phyloP scores from a whole-genome alignment of 2,329 filamentous ascomycete species.

The Pseudogymnoascus sp. region DNA sequence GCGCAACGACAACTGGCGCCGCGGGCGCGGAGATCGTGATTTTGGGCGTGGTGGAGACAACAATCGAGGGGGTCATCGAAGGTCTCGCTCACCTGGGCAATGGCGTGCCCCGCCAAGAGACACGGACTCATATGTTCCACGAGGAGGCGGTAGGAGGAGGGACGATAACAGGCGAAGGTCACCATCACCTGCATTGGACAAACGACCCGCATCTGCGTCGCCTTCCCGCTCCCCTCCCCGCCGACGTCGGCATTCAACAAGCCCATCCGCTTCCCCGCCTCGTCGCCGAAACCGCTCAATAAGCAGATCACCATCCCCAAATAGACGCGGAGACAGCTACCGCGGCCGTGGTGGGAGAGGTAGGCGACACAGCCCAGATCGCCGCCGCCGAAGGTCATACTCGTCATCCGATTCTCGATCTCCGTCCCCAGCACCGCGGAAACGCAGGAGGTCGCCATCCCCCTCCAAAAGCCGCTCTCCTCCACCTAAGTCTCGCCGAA shows the following conservation, averaged over 20 bases:
- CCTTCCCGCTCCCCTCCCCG: slow-evolving; percentile 25
- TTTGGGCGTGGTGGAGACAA: slow-evolving; percentile 31
- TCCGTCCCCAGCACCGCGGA: slow-evolving; percentile 20
- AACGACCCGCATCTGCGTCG: slow-evolving; percentile 20
- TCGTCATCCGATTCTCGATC: slow-evolving; percentile 18
- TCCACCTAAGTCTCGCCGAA: slow-evolving; percentile 21
- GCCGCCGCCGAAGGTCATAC: slow-evolving; percentile 24
- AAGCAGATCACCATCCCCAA: slow-evolving; percentile 23
- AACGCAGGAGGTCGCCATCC: slow-evolving; percentile 27
- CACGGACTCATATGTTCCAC: slow-evolving; percentile 29
- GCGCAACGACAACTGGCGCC: slow-evolving; percentile 35
- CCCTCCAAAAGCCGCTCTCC: slow-evolving; percentile 25
- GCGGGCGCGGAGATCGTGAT: slow-evolving; percentile 46
- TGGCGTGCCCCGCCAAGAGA: slow-evolving; percentile 26
- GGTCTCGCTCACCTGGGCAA: slow-evolving; percentile 36
- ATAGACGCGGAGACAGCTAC: slow-evolving; percentile 21
- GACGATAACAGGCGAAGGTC: slow-evolving; percentile 25
- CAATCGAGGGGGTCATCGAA: slow-evolving; percentile 37
- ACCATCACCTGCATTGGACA: slow-evolving; percentile 15
- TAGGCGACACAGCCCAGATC: slow-evolving; percentile 26
- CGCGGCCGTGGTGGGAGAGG: slow-evolving; percentile 24
- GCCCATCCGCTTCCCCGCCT: slow-evolving; percentile 27
- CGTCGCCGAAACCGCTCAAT: slow-evolving; percentile 21
- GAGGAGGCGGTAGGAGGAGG: slow-evolving; percentile 24
- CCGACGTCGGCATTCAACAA: slow-evolving; percentile 23